These are phyloP conservation scores for Pseudocercospora vitis DNA, from an alignment of 2,329 filamentous ascomycete species.

Conservation along the genomic window DNA sequence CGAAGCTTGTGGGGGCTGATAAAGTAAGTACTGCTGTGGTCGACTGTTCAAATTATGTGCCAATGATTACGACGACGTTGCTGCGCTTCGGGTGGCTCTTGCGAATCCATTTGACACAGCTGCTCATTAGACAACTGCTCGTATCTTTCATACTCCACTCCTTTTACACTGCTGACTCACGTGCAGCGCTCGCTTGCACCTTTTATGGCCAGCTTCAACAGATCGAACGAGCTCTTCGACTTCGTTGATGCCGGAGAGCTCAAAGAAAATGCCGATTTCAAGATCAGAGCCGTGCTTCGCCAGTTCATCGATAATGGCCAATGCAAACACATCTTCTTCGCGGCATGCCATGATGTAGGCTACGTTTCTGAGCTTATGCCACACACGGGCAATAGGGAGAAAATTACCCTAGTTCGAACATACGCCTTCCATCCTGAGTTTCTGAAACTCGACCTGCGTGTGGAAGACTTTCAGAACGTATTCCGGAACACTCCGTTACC, in stretches of 20 bases:
- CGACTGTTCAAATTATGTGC: too few species aligned
- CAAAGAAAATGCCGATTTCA: conserved; percentile 61
- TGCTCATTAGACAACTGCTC: too few species aligned
- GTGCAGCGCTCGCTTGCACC: conserved; percentile 52
- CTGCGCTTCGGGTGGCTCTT: too few species aligned
- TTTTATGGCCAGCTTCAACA: conserved; percentile 57
- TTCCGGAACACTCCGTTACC: conserved; percentile 49
- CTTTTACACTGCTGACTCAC: background rate
- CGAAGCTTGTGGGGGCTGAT: conserved; percentile 54
- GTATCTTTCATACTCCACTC: too few species aligned
- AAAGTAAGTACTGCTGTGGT: conserved; percentile 37
- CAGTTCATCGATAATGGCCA: conserved; percentile 59
- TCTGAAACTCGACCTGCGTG: conserved; percentile 50
- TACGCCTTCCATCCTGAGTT: conserved; percentile 56
- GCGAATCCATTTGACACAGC: too few species aligned
- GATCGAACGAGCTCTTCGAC: conserved; percentile 59
- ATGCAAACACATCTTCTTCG: conserved; percentile 65
- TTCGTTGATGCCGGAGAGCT: conserved; percentile 62
- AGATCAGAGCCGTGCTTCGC: conserved; percentile 54
- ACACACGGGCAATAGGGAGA: conserved; percentile 46
- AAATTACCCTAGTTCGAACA: conserved; percentile 57
- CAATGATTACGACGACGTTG: too few species aligned
- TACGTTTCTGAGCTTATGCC: conserved; percentile 59
- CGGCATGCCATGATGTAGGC: conserved; percentile 61
- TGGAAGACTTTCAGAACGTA: conserved; percentile 54